Conservation (phyloP, 208 protist genomes). For the Leishmania major region DNA sequence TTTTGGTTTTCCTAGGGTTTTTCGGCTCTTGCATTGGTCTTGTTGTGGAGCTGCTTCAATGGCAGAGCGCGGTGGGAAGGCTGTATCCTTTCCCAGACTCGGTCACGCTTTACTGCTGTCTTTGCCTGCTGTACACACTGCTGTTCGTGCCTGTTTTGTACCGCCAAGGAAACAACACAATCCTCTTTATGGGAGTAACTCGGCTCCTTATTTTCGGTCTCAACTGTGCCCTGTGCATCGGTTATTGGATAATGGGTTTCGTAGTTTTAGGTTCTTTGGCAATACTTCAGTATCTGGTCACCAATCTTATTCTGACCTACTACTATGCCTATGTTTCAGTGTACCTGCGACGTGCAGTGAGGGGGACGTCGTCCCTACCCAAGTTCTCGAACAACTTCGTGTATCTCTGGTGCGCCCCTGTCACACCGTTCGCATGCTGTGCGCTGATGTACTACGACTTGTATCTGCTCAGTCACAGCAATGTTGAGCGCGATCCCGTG, state of each 20-base stretch:
- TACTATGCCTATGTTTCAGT: constrained; percentile 58
- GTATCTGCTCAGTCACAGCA: constrained; percentile 25
- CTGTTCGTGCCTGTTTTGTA: constrained; percentile 34
- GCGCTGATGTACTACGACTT: constrained; percentile 64
- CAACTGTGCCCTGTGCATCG: constrained; percentile 66
- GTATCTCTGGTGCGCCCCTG: constrained; percentile 61
- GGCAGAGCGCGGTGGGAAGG: constrained; percentile 56
- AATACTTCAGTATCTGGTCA: constrained; percentile 51
- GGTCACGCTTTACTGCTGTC: constrained; percentile 68
- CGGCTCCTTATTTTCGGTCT: constrained; percentile 59
- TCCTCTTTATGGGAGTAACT: constrained; percentile 43
- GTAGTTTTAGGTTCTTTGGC: constrained; percentile 52
- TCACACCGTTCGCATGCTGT: constrained; percentile 64
- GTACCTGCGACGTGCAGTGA: constrained; percentile 27
- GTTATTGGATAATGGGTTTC: constrained; percentile 67
- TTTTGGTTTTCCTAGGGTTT: constrained; percentile 60
- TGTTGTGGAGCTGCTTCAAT: constrained; percentile 55
- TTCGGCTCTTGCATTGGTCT: constrained; percentile 65
- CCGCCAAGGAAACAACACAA: constrained; percentile 23
- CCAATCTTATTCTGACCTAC: constrained; percentile 51
- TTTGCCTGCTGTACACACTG: constrained; percentile 54
- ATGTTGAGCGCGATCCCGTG: background rate
- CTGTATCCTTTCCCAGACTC: constrained; percentile 69
- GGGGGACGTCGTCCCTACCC: constrained; percentile 25
- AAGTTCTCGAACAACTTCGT: constrained; percentile 36